Evolutionary conservation across 2,329 filamentous ascomycete genomes (phyloP), one percentile per base, ranked within the genome.

Genomic region (Colletotrichum sp.): DNA sequence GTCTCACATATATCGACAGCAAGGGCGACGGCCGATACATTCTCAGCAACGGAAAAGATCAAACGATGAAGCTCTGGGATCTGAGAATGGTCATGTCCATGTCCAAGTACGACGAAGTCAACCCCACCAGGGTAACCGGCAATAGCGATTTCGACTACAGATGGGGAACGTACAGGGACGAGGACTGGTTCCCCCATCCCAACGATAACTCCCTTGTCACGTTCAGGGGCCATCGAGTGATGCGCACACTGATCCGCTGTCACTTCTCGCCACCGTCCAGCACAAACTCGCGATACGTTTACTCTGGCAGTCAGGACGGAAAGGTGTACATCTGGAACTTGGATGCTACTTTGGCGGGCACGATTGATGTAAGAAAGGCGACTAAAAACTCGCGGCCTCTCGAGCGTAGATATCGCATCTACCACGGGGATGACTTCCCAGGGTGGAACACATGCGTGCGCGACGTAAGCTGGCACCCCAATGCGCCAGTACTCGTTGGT

Each of bases 41-140:
- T 10, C 90, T 99, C 30, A 96, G 94, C 78, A 99, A 99, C 80
- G 95, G 92, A 76, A 99, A 98, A 82, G 97, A 99, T 81, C 97
- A 98, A 84, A 96, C 93, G 56, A 98, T 98, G 92, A 98, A 98
- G 85, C 89, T 99, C 0, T 99, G 97, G 97, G 97, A 99, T 83
- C 83, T 98, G 71, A 90, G 96, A 67, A 97, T 95, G 89, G 96
- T 96, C 89, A 94, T 97, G 88, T 92, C 92, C 7, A 93, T 94
- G 1, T 89, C 92, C 38, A 87, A 89, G 68, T 94, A 92, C 74
- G 87, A 89, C 61, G 84, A 87, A 36, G 85, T 92, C 69, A 87
- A 92, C 76, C 88, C 90, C 6, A 85, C 87, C n/a, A 84, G 87
- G 55, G 88, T 90, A 79, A 91, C 90, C 1, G 83, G 83, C 26